These are phyloP conservation scores for Rhododendron williamsianum DNA, from an alignment of 148 eudicot species.

Conservation along the genomic window DNA sequence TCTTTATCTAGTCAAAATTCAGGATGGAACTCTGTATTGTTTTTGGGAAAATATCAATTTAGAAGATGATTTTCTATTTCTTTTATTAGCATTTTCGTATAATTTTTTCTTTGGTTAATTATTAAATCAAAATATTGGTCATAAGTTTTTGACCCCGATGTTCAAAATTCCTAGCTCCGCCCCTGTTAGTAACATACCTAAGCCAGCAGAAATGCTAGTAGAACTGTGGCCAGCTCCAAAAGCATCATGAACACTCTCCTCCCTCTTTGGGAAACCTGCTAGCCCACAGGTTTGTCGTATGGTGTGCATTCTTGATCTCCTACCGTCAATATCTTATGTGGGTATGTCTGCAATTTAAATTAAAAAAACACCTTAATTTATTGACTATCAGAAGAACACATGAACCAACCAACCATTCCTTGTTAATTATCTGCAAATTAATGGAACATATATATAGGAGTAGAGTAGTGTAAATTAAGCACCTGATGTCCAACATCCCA, in stretches of 20 bases:
- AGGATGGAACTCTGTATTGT: too few relatives aligned
- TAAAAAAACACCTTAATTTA: background rate
- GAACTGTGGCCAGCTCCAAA: conserved; percentile 87
- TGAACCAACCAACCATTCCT: background rate
- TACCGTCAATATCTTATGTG: conserved; percentile 79
- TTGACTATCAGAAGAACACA: background rate
- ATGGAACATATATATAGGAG: background rate
- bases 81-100: too few relatives aligned
- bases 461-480: background rate
- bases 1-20: too few relatives aligned
- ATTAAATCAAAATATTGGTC: too few relatives aligned
- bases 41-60: too few relatives aligned
- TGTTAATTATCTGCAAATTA: background rate
- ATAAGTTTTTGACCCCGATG: too few relatives aligned
- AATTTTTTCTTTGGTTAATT: too few relatives aligned
- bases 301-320: conserved; percentile 73
- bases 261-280: conserved; percentile 80
- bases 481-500: conserved; percentile 97
- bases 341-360: conserved; percentile 50
- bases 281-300: conserved; percentile 71
- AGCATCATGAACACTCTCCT: conserved; percentile 72
- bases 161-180: too few relatives aligned
- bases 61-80: too few relatives aligned
- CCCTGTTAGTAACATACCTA: conserved; percentile 28
- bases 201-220: conserved; percentile 85